Percentiles rank a stretch among this genome's conserved stretches.
phyloP scores from a whole-genome alignment of 495 filamentous ascomycete species.

The Halenospora varia region DNA sequence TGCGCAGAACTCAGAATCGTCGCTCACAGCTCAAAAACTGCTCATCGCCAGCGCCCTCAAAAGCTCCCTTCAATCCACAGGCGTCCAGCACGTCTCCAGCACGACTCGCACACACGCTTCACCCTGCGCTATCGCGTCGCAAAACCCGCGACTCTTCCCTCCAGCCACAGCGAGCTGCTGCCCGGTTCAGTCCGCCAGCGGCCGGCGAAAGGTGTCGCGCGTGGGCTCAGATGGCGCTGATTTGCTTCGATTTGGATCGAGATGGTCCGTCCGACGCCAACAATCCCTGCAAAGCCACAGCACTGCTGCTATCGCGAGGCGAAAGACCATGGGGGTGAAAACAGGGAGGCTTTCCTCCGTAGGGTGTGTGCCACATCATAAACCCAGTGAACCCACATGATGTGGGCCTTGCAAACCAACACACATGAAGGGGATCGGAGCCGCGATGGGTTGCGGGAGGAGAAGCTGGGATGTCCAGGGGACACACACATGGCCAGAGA shows the following conservation, averaged over 20 bases:
- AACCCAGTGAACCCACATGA: not conserved
- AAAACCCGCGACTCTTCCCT: not conserved
- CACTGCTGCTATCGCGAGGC: not conserved
- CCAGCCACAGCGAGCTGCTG: not conserved
- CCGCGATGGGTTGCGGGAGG: too few species aligned
- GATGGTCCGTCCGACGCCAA: constrained; percentile 9
- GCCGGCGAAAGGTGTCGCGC: not conserved
- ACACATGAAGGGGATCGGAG: too few species aligned
- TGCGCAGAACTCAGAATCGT: too few species aligned
- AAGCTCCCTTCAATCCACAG: not conserved
- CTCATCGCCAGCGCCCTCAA: not conserved
- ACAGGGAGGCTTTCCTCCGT: not conserved
- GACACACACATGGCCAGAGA: too few species aligned
- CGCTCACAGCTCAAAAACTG: too few species aligned
- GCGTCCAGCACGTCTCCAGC: not conserved
- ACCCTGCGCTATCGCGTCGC: not conserved
- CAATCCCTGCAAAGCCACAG: not conserved
- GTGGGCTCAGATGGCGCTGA: not conserved
- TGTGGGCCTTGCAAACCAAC: not conserved
- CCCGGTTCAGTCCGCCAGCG: not conserved
- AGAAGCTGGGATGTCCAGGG: too few species aligned
- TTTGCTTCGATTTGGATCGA: constrained; percentile 14
- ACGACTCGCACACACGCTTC: too few species aligned
- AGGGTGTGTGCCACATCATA: not conserved
- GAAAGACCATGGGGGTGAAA: not conserved